Evolutionary conservation across 805 yeast genomes (phyloP).

Genomic region (Candida maris): DNA sequence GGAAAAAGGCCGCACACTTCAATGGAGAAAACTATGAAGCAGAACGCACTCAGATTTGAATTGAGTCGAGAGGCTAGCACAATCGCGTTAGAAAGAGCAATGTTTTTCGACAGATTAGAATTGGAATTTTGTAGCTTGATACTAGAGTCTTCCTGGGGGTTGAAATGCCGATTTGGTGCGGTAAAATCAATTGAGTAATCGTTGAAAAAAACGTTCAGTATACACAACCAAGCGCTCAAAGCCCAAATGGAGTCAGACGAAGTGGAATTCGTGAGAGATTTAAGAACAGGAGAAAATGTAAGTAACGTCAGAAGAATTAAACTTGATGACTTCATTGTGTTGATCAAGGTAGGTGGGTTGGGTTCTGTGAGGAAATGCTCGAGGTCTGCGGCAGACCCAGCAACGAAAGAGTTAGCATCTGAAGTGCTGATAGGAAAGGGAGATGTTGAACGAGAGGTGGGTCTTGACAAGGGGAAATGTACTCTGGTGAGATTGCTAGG

Average conservation of each 20-base stretch:
- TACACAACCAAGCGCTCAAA: constrained; percentile 70
- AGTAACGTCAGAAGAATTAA: constrained; percentile 68
- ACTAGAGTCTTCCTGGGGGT: constrained; percentile 11
- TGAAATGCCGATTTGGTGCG: constrained; percentile 11
- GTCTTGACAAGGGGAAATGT: constrained; percentile 17
- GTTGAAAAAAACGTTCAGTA: constrained; percentile 63
- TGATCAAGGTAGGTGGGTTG: constrained; percentile 26
- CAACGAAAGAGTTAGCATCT: constrained; percentile 3
- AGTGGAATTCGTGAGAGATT: constrained; percentile 83
- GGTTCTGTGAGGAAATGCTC: constrained; percentile 26
- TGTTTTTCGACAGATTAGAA: constrained; percentile 73
- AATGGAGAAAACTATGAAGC: constrained; percentile 72
- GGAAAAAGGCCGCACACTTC: constrained; percentile 74
- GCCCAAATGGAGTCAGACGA: constrained; percentile 97
- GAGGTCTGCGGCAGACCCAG: constrained; percentile 12
- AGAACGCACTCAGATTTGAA: constrained; percentile 73
- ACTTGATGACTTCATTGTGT: constrained; percentile 57
- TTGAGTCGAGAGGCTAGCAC: constrained; percentile 85
- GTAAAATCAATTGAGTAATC: constrained; percentile 59
- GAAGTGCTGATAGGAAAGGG: constrained; percentile 14
- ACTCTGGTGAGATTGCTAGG: constrained; percentile 16
- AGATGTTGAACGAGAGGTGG: constrained; percentile 22
- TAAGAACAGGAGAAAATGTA: constrained; percentile 83
- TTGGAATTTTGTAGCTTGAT: constrained; percentile 21
- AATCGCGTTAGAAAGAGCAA: constrained; percentile 80